A percentile compares a stretch with the other conserved stretches of the same genome.
Evolutionary conservation across 1,284 basidiomycete species (phyloP).

Genomic region (Athelia sp.): DNA sequence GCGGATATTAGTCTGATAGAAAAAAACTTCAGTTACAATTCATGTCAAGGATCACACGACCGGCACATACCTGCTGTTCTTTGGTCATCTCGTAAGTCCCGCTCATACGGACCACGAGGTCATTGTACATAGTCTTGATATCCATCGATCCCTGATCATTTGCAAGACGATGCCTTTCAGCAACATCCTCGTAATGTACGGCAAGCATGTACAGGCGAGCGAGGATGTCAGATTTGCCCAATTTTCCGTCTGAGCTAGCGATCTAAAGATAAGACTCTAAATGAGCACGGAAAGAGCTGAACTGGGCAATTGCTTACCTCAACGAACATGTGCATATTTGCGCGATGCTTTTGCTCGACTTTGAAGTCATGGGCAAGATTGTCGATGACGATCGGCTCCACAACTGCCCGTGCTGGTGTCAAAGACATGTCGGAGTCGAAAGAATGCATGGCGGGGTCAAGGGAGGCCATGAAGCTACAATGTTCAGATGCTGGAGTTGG

Average conservation of each 20-base stretch:
- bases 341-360: neutral
- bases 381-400: neutral
- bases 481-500: too few species aligned
- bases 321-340: neutral
- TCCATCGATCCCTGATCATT: neutral
- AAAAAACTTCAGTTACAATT: neutral
- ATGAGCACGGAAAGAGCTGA: too few species aligned
- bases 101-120: neutral
- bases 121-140: neutral
- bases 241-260: neutral
- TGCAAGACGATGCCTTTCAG: neutral
- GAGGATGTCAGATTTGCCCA: neutral
- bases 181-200: neutral
- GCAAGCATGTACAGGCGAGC: neutral
- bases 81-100: neutral
- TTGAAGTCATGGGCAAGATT: neutral
- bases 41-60: neutral
- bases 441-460: too few species aligned
- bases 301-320: neutral
- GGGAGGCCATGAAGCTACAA: too few species aligned
- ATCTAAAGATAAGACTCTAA: neutral
- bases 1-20: conserved; percentile 1
- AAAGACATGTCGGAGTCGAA: too few species aligned
- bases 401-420: too few species aligned
- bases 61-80: neutral